These are phyloP conservation scores for Thalassiosira allenii DNA, from an alignment of 352 stramenopile genomes.

Conservation along the genomic window DNA sequence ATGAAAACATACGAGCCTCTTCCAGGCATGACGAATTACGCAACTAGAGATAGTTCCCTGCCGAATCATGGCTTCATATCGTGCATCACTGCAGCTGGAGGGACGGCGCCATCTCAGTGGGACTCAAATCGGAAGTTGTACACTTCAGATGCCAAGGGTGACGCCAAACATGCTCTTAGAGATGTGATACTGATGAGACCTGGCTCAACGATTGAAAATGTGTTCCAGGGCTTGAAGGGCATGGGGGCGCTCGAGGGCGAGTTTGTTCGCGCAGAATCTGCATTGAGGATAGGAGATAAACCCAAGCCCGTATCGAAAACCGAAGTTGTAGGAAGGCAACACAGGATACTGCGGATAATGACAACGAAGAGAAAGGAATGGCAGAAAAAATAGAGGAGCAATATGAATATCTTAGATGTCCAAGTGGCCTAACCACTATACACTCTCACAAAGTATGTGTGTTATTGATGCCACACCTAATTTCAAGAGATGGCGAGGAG, in stretches of 20 bases:
- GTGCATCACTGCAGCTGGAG: conserved; percentile 66
- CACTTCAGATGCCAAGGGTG: conserved; percentile 28
- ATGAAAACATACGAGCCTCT: conserved; percentile 75
- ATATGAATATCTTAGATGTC: no score
- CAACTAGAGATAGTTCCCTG: conserved; percentile 63
- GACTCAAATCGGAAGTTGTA: conserved; percentile 60
- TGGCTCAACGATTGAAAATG: conserved; percentile 82
- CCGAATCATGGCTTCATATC: conserved; percentile 75
- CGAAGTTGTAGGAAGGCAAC: conserved; percentile 61
- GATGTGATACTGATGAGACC: conserved; percentile 84
- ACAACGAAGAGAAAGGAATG: conserved; percentile 78
- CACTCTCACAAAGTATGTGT: no score
- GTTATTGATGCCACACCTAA: neutral
- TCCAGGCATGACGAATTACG: conserved; percentile 62
- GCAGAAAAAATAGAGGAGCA: conserved; percentile 60
- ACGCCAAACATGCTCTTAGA: conserved; percentile 53
- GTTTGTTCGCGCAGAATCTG: conserved; percentile 82
- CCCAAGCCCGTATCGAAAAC: conserved; percentile 74
- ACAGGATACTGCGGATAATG: conserved; percentile 85
- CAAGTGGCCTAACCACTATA: no score
- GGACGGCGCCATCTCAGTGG: conserved; percentile 70
- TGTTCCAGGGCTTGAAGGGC: conserved; percentile 75
- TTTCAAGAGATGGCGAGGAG: no score
- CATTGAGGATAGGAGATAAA: conserved; percentile 68
- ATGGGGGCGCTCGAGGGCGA: conserved; percentile 77